Base-by-base conservation (phyloP, 495 filamentous ascomycete genomes). In the Penicillium fimorum region DNA sequence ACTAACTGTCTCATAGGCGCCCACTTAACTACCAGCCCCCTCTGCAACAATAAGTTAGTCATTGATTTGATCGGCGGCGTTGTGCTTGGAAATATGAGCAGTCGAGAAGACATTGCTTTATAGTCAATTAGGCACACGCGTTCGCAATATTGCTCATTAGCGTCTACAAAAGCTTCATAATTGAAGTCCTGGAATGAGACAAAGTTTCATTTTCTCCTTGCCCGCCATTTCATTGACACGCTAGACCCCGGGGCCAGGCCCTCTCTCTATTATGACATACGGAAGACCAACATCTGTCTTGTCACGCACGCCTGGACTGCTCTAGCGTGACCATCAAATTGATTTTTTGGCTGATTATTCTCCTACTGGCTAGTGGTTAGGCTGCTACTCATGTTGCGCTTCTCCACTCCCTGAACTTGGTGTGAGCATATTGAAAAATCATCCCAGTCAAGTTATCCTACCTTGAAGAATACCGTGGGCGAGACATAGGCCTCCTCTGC, bases 11-110 rank as follows among this genome's bases (percentile, higher is more conserved):
- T 27, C 48, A 1, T 59, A 95, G 91, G 75, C 87, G 91, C 51
- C 90, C 91, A 35, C 86, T 94, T 58, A 91, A 93, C 70, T 95
- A 90, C 70, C 87, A 91, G 62, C 83, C 89, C 37, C 87, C 89
- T n/a, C 64, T 69, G 50, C 72, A 76, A 15, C 68, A 77, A 67
- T 76, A 68, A 68, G 48, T 40, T 55, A 42, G 35, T 47, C 35
- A 52, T 33, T 35, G 48, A 57, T 53, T 53, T 35, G 48, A 57
- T 53, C 55, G 55, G 43, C 50, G 56, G 45, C 47, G 43, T 55
- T 57, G 41, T 50, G 29, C 50, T 52, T 53, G 38, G 57, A 58
- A 24, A 43, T 55, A 20, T 42, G 29, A 49, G 20, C 38, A 41
- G 37, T 59, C 24, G 48, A 50, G 47, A 43, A 44, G 47, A 57